Evolutionary conservation across 2,329 filamentous ascomycete species (phyloP), one percentile per base, ranked within the genome.

Genomic region (Ophiocordyceps australis): DNA sequence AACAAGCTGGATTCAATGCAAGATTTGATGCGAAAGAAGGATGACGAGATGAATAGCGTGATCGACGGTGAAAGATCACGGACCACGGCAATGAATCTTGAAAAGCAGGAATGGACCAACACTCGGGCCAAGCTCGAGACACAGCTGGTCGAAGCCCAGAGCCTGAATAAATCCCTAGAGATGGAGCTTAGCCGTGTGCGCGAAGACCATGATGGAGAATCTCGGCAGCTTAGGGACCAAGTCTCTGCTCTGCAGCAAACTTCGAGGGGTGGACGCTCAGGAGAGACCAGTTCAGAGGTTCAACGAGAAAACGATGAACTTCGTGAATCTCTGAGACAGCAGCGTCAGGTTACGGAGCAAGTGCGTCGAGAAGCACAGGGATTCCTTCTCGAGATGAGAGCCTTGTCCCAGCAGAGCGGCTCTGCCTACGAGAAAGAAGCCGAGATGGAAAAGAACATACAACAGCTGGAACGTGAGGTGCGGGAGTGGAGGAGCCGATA

Each of bases 401-500:
- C 68, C 23, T 62, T 95, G 24, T 91, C 85, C 5, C 66, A 82
- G 36, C 75, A 83, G 37, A 89, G 78, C 40, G 73, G 72, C 34
- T 64, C 74, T 9, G 74, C 76, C 6, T 76, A 80, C 47, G 82
- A 92, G 37, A 76, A 74, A 36, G 85, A 95, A 47, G 72, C 82
- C 26, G 70, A 74, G 38, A 61, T 95, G 35, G 71, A 78, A 28
- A 66, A 65, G 34, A 77, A 77, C 23, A 74, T 94, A 17, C 64
- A 78, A 29, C 60, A 66, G 28, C 62, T 98, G 5, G 81, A 94
- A 49, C 60, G 69, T 14, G 83, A 95, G 44, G 71, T 92, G 24
- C 76, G 77, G 28, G 74, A 85, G 26, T 98, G 89, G 89, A 82
- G 83, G 44, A 72, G 75, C 38, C 77, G 85, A 23, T 95, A 94